These are phyloP conservation scores for Galerina sulciceps DNA, from an alignment of 768 basidiomycete genomes.

Conservation along the genomic window DNA sequence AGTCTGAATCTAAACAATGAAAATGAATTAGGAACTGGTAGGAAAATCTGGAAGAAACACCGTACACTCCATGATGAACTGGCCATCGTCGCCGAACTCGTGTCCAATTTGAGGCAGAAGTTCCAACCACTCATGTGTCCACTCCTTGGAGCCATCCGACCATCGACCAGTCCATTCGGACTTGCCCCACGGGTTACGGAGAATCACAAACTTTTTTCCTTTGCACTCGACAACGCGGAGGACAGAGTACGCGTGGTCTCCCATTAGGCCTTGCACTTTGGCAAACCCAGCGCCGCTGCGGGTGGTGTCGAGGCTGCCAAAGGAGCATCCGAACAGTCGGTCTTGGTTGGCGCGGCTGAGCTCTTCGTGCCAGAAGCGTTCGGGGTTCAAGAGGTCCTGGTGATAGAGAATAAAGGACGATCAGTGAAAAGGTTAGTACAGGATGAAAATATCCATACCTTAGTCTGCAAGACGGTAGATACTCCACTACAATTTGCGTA, in stretches of 20 bases:
- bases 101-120: conserved; percentile 42
- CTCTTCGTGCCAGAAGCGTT: conserved; percentile 60
- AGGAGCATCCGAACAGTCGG: conserved; percentile 56
- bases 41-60: background rate
- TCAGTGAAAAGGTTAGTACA: background rate
- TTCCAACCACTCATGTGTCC: conserved; percentile 51
- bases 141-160: conserved; percentile 54
- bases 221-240: conserved; percentile 46
- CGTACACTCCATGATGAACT: conserved; percentile 56
- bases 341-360: conserved; percentile 53
- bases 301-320: conserved; percentile 37
- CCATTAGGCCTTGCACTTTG: conserved; percentile 41
- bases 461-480: conserved; percentile 45
- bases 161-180: conserved; percentile 54
- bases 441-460: conserved; percentile 25
- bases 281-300: conserved; percentile 32
- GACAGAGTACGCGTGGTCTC: conserved; percentile 52
- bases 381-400: conserved; percentile 51
- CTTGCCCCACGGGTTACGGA: conserved; percentile 56
- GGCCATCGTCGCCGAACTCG: conserved; percentile 50
- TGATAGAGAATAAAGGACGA: background rate
- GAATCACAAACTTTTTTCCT: conserved; percentile 50
- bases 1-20: conserved; percentile 39
- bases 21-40: background rate
- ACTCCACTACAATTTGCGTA: conserved; percentile 40